Base-by-base conservation (phyloP, 2,329 filamentous ascomycete species). In the Fusarium newnesense region DNA sequence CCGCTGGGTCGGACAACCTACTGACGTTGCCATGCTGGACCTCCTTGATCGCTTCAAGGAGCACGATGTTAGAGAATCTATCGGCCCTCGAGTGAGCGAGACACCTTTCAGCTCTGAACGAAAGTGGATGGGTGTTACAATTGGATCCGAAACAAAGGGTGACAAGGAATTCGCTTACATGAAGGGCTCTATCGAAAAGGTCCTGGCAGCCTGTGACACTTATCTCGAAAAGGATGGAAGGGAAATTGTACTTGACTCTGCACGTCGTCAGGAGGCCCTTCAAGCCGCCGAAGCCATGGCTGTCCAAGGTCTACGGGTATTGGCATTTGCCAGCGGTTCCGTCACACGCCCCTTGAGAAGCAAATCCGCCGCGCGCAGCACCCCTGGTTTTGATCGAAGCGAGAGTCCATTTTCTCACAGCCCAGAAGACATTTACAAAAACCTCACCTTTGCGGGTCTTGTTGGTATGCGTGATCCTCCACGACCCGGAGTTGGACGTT, bases 71-170 rank as follows among this genome's bases (percentile, higher is more conserved):
- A 92, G 97, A 69, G 93, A 96, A 52, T 92, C 93, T 15, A 90
- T 97, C 60, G 95, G 95, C n/a, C 88, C 89, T 37, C 93, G 96
- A 54, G 89, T 93, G 37, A 91, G 91, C 47, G 96, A 99, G 81
- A 95, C 94, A 0, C 95, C 96, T 0, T 99, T 99, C 82, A 98
- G 96, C 80, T 99, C 96, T 2, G 95, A 97, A 80, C 90, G 96
- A 64, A 99, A 99, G 83, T 99, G 96, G 96, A 99, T 99, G 97
- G 97, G 97, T 39, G 95, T 98, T 34, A 93, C 95, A 4, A 93
- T 98, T 75, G 91, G 90, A 47, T 85, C 87, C 28, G 87, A 90
- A 53, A 83, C 85, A 36, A 86, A 85, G 66, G 84, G 85, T 60
- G 91, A 93, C 42, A 90, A 91, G 69, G 94, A 97, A 77, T 91